These are phyloP conservation scores for Apiospora arundinis DNA, from an alignment of 2,329 filamentous ascomycete genomes.

Conservation along the genomic window DNA sequence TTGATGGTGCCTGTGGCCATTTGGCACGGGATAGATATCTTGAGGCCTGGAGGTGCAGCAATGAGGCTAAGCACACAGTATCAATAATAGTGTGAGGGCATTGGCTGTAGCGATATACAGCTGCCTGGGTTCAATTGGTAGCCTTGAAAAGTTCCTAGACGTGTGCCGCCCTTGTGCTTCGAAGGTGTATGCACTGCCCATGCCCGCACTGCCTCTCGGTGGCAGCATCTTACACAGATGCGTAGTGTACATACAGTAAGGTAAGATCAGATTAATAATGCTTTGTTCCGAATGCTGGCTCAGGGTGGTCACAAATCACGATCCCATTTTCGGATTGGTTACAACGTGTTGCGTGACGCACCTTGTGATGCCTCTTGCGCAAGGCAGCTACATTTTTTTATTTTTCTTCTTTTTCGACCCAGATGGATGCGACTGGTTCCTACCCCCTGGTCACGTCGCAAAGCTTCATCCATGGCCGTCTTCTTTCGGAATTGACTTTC, in stretches of 20 bases:
- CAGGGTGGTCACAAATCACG: neutral
- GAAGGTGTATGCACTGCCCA: slow-evolving; percentile 1
- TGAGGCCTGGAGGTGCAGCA: neutral
- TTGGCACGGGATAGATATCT: neutral
- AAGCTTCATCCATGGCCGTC: slow-evolving; percentile 2
- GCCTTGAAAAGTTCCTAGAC: slow-evolving; percentile 11
- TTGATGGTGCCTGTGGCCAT: neutral
- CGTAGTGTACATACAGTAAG: slow-evolving; percentile 1
- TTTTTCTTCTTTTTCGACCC: too few relatives aligned
- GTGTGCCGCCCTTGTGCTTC: slow-evolving; percentile 7
- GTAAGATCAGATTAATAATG: slow-evolving; percentile 15
- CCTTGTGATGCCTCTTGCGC: slow-evolving; percentile 13
- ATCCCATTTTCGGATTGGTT: neutral
- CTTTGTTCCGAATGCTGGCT: neutral
- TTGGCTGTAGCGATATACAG: neutral
- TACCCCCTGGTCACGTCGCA: neutral
- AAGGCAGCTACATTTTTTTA: slow-evolving; percentile 12
- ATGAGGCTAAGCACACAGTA: slow-evolving; percentile 13
- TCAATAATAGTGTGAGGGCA: neutral
- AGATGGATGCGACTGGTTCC: neutral
- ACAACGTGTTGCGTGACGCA: neutral
- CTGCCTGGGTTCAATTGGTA: slow-evolving; percentile 16
- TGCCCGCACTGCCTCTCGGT: slow-evolving; percentile 13
- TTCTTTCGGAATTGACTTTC: slow-evolving; percentile 2
- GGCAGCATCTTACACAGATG: slow-evolving; percentile 9